These are phyloP conservation scores for Rhodosporidiobolus sp. DNA, from an alignment of 768 basidiomycete species.

Conservation along the genomic window DNA sequence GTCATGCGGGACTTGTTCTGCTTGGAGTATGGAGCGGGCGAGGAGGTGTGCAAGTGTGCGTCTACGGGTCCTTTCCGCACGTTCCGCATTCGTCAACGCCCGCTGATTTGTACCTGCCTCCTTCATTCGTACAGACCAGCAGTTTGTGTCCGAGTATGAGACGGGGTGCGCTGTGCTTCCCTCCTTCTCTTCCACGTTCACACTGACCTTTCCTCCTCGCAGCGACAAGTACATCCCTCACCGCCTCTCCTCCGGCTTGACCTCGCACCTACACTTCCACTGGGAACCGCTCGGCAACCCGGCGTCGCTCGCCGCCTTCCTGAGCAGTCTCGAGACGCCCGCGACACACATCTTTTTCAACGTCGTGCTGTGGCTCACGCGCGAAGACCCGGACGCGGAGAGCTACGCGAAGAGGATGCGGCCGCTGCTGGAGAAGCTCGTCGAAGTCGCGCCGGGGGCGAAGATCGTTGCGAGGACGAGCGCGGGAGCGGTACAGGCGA, in stretches of 20 bases:
- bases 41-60: not conserved
- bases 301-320: not conserved
- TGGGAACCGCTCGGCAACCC: conserved; percentile 5
- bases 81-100: not conserved
- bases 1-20: conserved; percentile 24
- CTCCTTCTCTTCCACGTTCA: too few relatives aligned
- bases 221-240: conserved; percentile 8
- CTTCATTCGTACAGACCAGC: not conserved
- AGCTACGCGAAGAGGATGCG: not conserved
- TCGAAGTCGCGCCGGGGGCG: not conserved
- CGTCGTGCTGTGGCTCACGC: conserved; percentile 6
- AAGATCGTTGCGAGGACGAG: conserved; percentile 12
- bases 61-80: too few relatives aligned
- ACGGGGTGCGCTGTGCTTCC: not conserved
- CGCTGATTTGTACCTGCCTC: not conserved
- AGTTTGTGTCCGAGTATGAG: not conserved
- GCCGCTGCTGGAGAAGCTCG: not conserved
- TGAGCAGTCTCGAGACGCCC: not conserved
- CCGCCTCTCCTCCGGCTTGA: not conserved
- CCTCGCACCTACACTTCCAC: conserved; percentile 8
- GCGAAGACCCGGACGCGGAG: not conserved
- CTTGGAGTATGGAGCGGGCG: not conserved
- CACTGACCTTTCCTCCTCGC: not conserved
- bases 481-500: conserved; percentile 2
- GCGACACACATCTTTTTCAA: conserved; percentile 19